Percentiles rank a stretch among this genome's conserved stretches.
Conservation (phyloP, 495 filamentous ascomycete species). For the Beverwykella pulmonaria region DNA sequence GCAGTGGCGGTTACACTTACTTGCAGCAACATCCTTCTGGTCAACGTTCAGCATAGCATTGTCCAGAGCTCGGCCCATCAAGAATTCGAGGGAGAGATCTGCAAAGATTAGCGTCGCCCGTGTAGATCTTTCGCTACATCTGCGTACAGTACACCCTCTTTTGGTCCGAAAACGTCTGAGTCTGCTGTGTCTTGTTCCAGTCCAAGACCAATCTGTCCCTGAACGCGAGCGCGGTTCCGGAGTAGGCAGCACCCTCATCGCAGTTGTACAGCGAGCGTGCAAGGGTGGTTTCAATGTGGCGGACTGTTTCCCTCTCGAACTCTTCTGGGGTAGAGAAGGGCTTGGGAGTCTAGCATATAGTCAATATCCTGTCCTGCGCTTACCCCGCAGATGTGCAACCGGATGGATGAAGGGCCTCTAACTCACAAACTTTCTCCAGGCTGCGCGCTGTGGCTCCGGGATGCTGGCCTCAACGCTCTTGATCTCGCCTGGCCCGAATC, state of each 20-base stretch:
- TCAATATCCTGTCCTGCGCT: not conserved
- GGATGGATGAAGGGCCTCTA: not conserved
- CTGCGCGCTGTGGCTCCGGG: slow-evolving; percentile 83
- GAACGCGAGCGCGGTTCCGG: slow-evolving; percentile 86
- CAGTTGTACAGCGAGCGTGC: slow-evolving; percentile 97
- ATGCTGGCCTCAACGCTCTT: slow-evolving; percentile 89
- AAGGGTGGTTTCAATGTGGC: slow-evolving; percentile 94
- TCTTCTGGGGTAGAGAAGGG: slow-evolving; percentile 77
- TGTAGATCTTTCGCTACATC: not conserved
- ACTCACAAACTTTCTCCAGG: slow-evolving; percentile 81
- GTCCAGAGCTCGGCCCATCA: slow-evolving; percentile 94
- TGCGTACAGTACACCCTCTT: slow-evolving; percentile 86
- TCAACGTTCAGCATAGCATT: slow-evolving; percentile 98
- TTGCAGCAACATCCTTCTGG: slow-evolving; percentile 79
- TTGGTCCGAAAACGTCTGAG: slow-evolving; percentile 83
- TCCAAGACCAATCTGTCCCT: slow-evolving; percentile 90
- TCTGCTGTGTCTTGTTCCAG: slow-evolving; percentile 97
- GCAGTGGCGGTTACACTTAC: slow-evolving; percentile 48
- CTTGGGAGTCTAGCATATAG: slow-evolving; percentile 54
- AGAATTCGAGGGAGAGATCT: slow-evolving; percentile 91
- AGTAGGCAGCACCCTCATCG: slow-evolving; percentile 91
- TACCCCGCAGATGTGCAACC: too few species aligned
- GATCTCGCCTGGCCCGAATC: slow-evolving; percentile 86
- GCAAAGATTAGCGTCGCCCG: slow-evolving; percentile 5
- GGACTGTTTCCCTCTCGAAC: slow-evolving; percentile 80